Conservation (phyloP, 192 early-diverging fungal species). For the Gamsiella multidivaricata region DNA sequence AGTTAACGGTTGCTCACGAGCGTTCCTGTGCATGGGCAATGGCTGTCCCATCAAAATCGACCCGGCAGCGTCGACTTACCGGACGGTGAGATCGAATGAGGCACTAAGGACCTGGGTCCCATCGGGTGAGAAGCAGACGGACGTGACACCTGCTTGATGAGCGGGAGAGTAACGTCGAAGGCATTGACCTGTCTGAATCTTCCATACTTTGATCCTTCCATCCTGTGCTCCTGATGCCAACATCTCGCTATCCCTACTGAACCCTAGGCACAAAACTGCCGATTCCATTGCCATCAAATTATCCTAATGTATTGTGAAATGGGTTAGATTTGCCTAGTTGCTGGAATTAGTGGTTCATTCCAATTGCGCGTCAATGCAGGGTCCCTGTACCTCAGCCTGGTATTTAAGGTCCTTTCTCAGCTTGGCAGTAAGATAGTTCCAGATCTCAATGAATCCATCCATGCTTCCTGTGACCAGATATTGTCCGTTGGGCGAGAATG, state of each 20-base stretch:
- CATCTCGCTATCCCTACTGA: constrained; percentile 82
- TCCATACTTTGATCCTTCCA: constrained; percentile 93
- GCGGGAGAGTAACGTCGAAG: constrained; percentile 80
- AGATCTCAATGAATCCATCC: constrained; percentile 97
- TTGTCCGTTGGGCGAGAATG: constrained; percentile 87
- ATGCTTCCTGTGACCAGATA: constrained; percentile 87
- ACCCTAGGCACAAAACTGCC: constrained; percentile 80
- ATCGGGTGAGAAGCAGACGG: constrained; percentile 81
- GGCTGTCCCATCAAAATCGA: not conserved
- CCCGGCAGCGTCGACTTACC: constrained; percentile 55
- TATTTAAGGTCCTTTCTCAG: constrained; percentile 89
- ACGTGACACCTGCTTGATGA: constrained; percentile 87
- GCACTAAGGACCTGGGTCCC: constrained; percentile 82
- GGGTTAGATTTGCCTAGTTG: too few relatives aligned
- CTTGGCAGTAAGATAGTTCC: constrained; percentile 94
- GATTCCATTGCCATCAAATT: constrained; percentile 93
- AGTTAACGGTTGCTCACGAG: not conserved
- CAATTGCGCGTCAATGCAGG: too few relatives aligned
- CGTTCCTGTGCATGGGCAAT: not conserved
- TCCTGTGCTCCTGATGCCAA: constrained; percentile 87
- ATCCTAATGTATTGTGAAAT: constrained; percentile 58
- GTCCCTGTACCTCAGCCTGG: constrained; percentile 77
- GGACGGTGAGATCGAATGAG: constrained; percentile 82
- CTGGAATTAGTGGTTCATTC: too few relatives aligned
- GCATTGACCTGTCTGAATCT: constrained; percentile 78